Evolutionary conservation across 148 eudicot genomes (phyloP).

Genomic region (Camellia sinensis): DNA sequence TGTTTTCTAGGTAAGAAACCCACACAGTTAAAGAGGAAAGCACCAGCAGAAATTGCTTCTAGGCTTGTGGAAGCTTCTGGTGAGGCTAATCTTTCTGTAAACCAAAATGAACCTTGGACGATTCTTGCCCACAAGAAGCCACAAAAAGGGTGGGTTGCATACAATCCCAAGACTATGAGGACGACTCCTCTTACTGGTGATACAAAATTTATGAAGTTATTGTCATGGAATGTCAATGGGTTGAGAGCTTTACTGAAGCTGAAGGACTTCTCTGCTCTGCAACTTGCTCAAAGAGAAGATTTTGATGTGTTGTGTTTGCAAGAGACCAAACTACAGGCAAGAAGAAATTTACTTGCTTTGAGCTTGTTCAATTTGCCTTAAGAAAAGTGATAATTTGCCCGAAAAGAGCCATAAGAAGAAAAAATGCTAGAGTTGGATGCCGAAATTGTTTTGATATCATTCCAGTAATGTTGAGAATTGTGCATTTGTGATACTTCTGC

Average conservation of each 20-base stretch:
- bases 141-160: conserved; percentile 80
- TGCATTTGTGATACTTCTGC: not conserved
- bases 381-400: not conserved
- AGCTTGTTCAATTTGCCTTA: not conserved
- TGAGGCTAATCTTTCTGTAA: conserved; percentile 31
- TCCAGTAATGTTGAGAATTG: conserved; percentile 2
- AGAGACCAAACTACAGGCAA: conserved; percentile 92
- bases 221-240: conserved; percentile 99
- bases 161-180: conserved; percentile 92
- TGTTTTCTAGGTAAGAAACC: conserved; percentile 22
- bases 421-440: not conserved
- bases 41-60: conserved; percentile 32
- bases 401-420: not conserved
- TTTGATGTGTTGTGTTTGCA: conserved; percentile 95
- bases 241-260: conserved; percentile 78
- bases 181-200: conserved; percentile 61
- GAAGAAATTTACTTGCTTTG: not conserved
- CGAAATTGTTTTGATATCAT: not conserved
- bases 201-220: conserved; percentile 52
- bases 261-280: conserved; percentile 64
- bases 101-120: conserved; percentile 77
- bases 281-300: conserved; percentile 87
- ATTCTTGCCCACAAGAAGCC: conserved; percentile 91
- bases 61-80: conserved; percentile 32
- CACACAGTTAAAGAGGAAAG: conserved; percentile 29